Conservation (phyloP, 176 grass and related monocot species). For the Melocanna baccifera region DNA sequence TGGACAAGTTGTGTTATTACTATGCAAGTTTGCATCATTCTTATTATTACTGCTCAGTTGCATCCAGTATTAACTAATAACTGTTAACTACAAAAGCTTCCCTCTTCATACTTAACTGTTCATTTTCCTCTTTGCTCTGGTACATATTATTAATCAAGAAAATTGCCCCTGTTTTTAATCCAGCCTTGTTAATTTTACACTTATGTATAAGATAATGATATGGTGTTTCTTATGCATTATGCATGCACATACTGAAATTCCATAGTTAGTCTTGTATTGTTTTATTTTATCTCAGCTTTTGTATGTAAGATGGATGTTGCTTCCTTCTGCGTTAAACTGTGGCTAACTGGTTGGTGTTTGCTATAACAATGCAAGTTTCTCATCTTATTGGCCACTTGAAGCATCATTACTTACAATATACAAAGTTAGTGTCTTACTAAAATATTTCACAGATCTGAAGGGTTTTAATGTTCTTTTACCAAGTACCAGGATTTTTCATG, state of each 20-base stretch:
- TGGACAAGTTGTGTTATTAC: background rate
- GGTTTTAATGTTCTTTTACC: background rate
- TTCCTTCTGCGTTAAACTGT: conserved; percentile 7
- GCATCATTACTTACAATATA: background rate
- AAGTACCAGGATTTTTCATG: conserved; percentile 1
- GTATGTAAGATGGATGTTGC: background rate
- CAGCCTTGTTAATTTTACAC: background rate
- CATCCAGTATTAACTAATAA: conserved; percentile 2
- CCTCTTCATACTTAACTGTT: background rate
- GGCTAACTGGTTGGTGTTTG: conserved; percentile 11
- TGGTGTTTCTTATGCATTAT: background rate
- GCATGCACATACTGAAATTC: background rate
- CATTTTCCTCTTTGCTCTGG: background rate
- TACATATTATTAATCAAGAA: conserved; percentile 3
- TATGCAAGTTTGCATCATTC: background rate
- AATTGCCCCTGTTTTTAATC: background rate
- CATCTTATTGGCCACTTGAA: background rate
- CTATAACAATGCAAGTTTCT: background rate
- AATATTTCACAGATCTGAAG: background rate
- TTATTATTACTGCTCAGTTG: conserved; percentile 5
- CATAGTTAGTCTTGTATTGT: background rate
- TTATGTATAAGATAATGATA: background rate
- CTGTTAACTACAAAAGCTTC: background rate
- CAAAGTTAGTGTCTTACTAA: background rate
- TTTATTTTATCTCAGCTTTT: background rate